Percentiles rank a stretch among this genome's conserved stretches.
These are phyloP conservation scores for Calonectria hongkongensis DNA, from an alignment of 2,329 filamentous ascomycete species.

Conservation along the genomic window DNA sequence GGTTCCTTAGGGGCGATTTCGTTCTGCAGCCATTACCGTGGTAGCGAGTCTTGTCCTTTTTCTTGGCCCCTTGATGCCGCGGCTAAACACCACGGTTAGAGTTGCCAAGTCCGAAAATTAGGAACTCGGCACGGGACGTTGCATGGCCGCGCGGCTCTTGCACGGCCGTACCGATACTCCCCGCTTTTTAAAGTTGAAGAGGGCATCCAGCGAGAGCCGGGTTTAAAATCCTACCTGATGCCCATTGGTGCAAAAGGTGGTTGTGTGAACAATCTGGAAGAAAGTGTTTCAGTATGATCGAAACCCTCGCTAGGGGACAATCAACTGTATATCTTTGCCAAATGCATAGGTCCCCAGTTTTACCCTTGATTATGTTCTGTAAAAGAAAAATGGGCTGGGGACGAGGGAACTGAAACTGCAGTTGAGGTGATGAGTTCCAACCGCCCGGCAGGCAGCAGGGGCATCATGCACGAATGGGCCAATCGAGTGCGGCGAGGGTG, in stretches of 20 bases:
- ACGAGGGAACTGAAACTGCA: neutral
- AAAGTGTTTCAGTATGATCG: neutral
- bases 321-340: constrained; percentile 8
- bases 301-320: neutral
- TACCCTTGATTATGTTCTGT: neutral
- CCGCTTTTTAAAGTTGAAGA: constrained; percentile 20
- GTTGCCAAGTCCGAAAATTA: constrained; percentile 4
- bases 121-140: constrained; percentile 16
- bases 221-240: neutral
- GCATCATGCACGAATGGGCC: neutral
- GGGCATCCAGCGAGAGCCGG: neutral
- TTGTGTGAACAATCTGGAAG: neutral
- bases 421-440: constrained; percentile 5
- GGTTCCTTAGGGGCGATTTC: neutral
- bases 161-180: neutral
- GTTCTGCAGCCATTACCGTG: neutral
- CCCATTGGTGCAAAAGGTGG: neutral
- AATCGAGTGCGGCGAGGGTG: neutral
- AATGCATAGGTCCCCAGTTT: neutral
- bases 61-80: neutral
- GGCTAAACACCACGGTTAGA: neutral
- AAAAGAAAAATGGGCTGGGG: neutral
- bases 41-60: neutral
- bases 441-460: constrained; percentile 2
- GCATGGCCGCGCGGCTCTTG: constrained; percentile 4